Conservation (phyloP, 331 rosid species). For the Dryas integrifolia region DNA sequence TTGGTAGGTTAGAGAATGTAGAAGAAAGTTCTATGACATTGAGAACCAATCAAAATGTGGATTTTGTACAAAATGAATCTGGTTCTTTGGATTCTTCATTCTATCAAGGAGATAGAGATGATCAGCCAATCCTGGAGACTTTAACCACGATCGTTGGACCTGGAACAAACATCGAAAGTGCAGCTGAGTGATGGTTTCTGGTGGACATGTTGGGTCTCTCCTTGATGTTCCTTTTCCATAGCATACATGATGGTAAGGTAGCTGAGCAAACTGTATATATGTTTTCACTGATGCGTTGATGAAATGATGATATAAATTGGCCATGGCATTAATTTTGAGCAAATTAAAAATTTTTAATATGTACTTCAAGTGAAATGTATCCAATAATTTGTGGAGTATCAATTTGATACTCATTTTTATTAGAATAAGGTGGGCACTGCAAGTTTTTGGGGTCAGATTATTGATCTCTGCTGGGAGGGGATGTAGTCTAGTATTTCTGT, state of each 20-base stretch:
- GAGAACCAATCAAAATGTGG: slow-evolving; percentile 10
- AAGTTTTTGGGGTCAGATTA: too few species aligned
- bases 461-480: background rate
- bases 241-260: slow-evolving; percentile 2
- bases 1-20: slow-evolving; percentile 1
- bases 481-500: background rate
- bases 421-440: background rate
- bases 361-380: background rate
- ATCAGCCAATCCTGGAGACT: background rate
- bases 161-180: slow-evolving; percentile 1
- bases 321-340: background rate
- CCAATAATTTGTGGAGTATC: background rate
- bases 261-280: slow-evolving; percentile 16
- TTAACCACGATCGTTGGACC: background rate
- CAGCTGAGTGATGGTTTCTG: slow-evolving; percentile 10
- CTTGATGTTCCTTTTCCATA: background rate
- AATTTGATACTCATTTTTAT: background rate
- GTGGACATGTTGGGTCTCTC: slow-evolving; percentile 2
- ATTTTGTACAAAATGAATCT: background rate
- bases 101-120: slow-evolving; percentile 11
- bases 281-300: background rate
- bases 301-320: slow-evolving; percentile 6
- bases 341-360: background rate
- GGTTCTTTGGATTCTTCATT: slow-evolving; percentile 8
- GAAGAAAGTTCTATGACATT: slow-evolving; percentile 4